These are phyloP conservation scores for Cercospora zeae-maydis DNA, from an alignment of 2,329 filamentous ascomycete species.

Conservation along the genomic window DNA sequence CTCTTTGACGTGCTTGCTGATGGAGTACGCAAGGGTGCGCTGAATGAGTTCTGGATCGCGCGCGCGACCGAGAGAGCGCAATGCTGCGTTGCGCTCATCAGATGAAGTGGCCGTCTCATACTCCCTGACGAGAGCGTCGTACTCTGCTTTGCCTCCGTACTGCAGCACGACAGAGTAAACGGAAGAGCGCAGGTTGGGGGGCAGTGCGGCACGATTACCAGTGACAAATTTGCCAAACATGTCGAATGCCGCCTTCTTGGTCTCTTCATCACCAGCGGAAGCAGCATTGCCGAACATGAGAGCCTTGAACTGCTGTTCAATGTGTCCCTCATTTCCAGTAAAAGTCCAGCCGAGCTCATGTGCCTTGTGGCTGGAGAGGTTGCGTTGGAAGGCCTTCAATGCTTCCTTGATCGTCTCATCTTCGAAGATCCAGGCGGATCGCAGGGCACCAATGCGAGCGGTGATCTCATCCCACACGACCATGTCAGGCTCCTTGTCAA, in stretches of 20 bases:
- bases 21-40: slow-evolving; percentile 70
- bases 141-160: slow-evolving; percentile 83
- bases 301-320: slow-evolving; percentile 91
- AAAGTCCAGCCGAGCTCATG: slow-evolving; percentile 89
- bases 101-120: slow-evolving; percentile 71
- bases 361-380: slow-evolving; percentile 72
- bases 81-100: slow-evolving; percentile 87
- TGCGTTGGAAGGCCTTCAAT: slow-evolving; percentile 76
- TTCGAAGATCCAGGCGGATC: slow-evolving; percentile 85
- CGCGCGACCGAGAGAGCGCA: slow-evolving; percentile 77
- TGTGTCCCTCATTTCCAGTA: slow-evolving; percentile 76
- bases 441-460: slow-evolving; percentile 71
- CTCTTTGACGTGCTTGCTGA: slow-evolving; percentile 80
- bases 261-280: slow-evolving; percentile 70
- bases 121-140: slow-evolving; percentile 70
- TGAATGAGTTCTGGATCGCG: slow-evolving; percentile 76
- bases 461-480: slow-evolving; percentile 95
- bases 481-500: slow-evolving; percentile 77
- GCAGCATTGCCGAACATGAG: slow-evolving; percentile 85
- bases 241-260: slow-evolving; percentile 76
- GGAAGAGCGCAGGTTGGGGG: slow-evolving; percentile 84
- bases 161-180: slow-evolving; percentile 83
- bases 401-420: slow-evolving; percentile 68
- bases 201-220: slow-evolving; percentile 76
- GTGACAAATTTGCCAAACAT: slow-evolving; percentile 84